Evolutionary conservation across 257 asterid genomes (phyloP).

Genomic region (Knoxia roxburghii): DNA sequence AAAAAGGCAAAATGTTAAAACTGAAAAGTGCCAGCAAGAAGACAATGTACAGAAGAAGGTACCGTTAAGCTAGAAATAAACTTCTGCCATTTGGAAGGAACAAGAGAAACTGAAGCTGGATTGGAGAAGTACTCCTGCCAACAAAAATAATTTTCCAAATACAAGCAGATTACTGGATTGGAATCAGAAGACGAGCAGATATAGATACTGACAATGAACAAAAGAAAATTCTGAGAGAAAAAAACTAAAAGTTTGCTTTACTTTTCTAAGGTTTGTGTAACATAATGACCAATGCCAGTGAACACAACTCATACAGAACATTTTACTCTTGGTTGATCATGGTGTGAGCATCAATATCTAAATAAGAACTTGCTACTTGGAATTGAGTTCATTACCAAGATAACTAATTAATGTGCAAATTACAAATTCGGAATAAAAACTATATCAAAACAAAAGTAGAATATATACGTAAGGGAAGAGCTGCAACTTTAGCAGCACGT

Average conservation of each 20-base stretch:
- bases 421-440: background rate
- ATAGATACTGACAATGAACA: slow-evolving; percentile 6
- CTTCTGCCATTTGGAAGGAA: slow-evolving; percentile 82
- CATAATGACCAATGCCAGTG: background rate
- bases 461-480: background rate
- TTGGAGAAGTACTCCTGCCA: slow-evolving; percentile 82
- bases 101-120: slow-evolving; percentile 70
- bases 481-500: background rate
- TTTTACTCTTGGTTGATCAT: too few relatives aligned
- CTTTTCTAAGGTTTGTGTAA: background rate
- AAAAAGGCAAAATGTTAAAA: background rate
- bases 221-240: background rate
- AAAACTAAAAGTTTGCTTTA: background rate
- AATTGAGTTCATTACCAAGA: background rate
- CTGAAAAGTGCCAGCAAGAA: background rate
- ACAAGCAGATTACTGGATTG: too few relatives aligned
- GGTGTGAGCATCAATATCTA: background rate
- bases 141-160: slow-evolving; percentile 4
- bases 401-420: background rate
- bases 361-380: background rate
- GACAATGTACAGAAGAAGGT: slow-evolving; percentile 6
- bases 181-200: background rate
- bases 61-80: slow-evolving; percentile 78
- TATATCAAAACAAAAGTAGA: background rate
- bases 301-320: too few relatives aligned